Evolutionary conservation across 108 stramenopile species (phyloP).

Genomic region (Nitzschia palea): DNA sequence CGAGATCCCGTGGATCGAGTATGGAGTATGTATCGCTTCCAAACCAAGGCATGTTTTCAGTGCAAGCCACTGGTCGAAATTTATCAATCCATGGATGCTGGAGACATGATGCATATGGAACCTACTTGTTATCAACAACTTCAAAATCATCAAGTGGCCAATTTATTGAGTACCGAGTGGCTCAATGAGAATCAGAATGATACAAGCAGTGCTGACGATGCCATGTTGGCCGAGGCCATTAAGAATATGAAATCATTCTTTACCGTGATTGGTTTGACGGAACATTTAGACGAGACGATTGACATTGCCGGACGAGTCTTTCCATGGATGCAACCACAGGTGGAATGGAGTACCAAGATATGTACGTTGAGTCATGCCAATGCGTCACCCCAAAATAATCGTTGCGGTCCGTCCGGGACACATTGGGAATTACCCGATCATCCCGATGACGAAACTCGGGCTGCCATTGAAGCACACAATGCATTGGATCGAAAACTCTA

Average conservation of each 20-base stretch:
- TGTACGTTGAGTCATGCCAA: constrained; percentile 63
- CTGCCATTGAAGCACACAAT: constrained; percentile 57
- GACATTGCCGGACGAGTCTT: constrained; percentile 53
- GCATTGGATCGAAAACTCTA: constrained; percentile 69
- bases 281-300: constrained; percentile 46
- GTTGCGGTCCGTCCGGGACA: constrained; percentile 36
- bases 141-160: constrained; percentile 66
- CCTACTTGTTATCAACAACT: constrained; percentile 56
- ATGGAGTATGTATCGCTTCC: constrained; percentile 81
- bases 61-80: constrained; percentile 61
- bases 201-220: background rate
- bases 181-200: background rate
- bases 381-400: constrained; percentile 52
- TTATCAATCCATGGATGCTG: constrained; percentile 47
- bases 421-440: constrained; percentile 63
- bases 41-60: constrained; percentile 60
- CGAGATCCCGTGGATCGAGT: constrained; percentile 73
- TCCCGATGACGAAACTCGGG: constrained; percentile 63
- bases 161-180: constrained; percentile 42
- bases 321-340: constrained; percentile 60
- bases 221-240: constrained; percentile 62
- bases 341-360: constrained; percentile 4
- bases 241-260: constrained; percentile 58
- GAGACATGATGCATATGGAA: constrained; percentile 8
- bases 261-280: constrained; percentile 75